Evolutionary conservation across 306 rosid genomes (phyloP).

Genomic region (Vicia sativa): DNA sequence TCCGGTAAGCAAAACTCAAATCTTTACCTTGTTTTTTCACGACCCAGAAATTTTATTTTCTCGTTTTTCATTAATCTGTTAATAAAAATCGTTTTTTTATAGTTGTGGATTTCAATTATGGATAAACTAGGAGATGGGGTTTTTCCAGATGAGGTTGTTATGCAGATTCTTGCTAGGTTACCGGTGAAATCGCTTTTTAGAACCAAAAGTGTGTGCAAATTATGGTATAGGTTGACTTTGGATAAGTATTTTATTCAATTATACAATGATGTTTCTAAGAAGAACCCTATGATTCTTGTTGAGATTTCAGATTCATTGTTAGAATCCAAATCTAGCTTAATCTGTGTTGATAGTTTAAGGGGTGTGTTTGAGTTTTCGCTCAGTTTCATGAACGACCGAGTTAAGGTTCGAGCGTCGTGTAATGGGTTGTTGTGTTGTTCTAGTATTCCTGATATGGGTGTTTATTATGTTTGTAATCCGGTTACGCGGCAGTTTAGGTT

Average conservation of each 20-base stretch:
- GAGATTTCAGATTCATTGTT: constrained; percentile 66
- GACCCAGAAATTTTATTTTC: constrained; percentile 19
- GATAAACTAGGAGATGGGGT: constrained; percentile 48
- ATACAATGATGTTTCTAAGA: constrained; percentile 62
- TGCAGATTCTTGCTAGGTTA: constrained; percentile 77
- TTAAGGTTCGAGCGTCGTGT: constrained; percentile 78
- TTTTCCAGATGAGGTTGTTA: constrained; percentile 79
- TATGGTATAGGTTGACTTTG: constrained; percentile 60
- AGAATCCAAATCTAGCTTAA: constrained; percentile 61
- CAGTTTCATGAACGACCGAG: constrained; percentile 73
- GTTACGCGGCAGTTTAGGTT: constrained; percentile 73
- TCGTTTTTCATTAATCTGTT: neutral
- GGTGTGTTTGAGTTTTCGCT: constrained; percentile 74
- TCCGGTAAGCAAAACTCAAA: constrained; percentile 53
- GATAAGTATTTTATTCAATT: constrained; percentile 68
- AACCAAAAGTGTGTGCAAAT: constrained; percentile 66
- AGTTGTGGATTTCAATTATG: constrained; percentile 45
- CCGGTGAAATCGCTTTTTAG: constrained; percentile 73
- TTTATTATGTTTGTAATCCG: constrained; percentile 80
- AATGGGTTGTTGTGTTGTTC: constrained; percentile 88
- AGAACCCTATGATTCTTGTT: constrained; percentile 70
- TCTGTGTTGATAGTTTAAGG: constrained; percentile 71
- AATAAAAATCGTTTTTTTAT: neutral
- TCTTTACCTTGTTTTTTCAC: constrained; percentile 28
- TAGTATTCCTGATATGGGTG: constrained; percentile 82